Evolutionary conservation across 331 rosid genomes (phyloP).

Genomic region (Pyracantha coccinea): DNA sequence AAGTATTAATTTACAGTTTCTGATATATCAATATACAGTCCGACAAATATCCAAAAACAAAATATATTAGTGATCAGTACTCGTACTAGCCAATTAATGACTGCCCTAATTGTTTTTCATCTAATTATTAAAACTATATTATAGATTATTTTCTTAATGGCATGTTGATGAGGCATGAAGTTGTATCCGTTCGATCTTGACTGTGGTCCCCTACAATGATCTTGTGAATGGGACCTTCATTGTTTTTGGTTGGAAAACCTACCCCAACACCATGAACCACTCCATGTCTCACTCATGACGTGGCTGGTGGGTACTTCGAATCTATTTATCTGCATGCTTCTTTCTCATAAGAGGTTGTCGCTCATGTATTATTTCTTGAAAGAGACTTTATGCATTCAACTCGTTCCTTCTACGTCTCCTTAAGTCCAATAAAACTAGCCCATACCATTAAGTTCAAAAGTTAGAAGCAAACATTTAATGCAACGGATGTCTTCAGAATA

Average conservation of each 20-base stretch:
- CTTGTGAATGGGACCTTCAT: conserved; percentile 32
- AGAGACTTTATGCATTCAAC: conserved; percentile 18
- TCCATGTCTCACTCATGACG: conserved; percentile 40
- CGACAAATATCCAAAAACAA: too few relatives aligned
- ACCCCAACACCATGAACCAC: conserved; percentile 48
- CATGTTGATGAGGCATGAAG: background rate
- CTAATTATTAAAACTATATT: too few relatives aligned
- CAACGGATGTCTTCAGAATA: background rate
- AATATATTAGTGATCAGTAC: too few relatives aligned
- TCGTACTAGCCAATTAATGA: too few relatives aligned
- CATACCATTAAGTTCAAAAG: conserved; percentile 9
- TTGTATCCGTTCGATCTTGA: background rate
- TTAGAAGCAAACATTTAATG: background rate
- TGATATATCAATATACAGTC: too few relatives aligned
- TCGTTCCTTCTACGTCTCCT: conserved; percentile 3
- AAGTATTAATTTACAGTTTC: too few relatives aligned
- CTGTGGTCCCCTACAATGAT: conserved; percentile 36
- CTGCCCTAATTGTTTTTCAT: too few relatives aligned
- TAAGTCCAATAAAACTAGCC: conserved; percentile 1
- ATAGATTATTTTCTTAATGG: too few relatives aligned
- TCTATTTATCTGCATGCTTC: conserved; percentile 21
- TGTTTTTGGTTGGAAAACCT: conserved; percentile 48
- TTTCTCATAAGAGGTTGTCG: conserved; percentile 1
- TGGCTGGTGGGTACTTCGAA: conserved; percentile 39
- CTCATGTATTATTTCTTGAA: conserved; percentile 16